Evolutionary conservation across 306 rosid species (phyloP).

Genomic region (Dryas alaskensis): DNA sequence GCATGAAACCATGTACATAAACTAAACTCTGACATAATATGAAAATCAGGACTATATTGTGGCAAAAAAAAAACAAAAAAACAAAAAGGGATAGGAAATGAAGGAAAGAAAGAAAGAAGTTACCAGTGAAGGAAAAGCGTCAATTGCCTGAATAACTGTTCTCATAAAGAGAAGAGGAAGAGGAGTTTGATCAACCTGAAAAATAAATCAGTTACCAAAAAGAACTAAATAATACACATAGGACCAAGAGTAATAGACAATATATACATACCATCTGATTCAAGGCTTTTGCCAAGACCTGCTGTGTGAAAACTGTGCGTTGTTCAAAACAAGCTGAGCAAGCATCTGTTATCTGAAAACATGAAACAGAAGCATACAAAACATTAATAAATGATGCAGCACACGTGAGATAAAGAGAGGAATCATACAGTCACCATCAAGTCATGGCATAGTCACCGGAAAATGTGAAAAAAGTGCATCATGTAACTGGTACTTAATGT

Average conservation of each 20-base stretch:
- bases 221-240: neutral
- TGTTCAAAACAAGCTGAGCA: conserved; percentile 99
- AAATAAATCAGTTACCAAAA: conserved; percentile 20
- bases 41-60: neutral
- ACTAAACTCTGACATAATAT: neutral
- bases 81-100: neutral
- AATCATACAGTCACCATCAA: neutral
- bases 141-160: conserved; percentile 96
- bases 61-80: neutral
- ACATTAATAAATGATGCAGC: neutral
- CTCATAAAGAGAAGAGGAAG: conserved; percentile 98
- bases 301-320: conserved; percentile 96
- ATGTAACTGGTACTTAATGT: neutral
- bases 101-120: conserved; percentile 7
- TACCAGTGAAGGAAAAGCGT: conserved; percentile 95
- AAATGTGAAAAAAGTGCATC: neutral
- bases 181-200: conserved; percentile 93
- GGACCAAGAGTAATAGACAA: conserved; percentile 1
- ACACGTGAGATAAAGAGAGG: neutral
- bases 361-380: conserved; percentile 33
- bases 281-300: conserved; percentile 96
- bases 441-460: neutral
- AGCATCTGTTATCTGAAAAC: conserved; percentile 85
- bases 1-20: conserved; percentile 5
- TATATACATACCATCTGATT: conserved; percentile 67